Percentiles rank a stretch among this genome's conserved stretches.
Evolutionary conservation across 305 asterid genomes (phyloP).

Genomic region (Fraxinus xanthoxyloides): DNA sequence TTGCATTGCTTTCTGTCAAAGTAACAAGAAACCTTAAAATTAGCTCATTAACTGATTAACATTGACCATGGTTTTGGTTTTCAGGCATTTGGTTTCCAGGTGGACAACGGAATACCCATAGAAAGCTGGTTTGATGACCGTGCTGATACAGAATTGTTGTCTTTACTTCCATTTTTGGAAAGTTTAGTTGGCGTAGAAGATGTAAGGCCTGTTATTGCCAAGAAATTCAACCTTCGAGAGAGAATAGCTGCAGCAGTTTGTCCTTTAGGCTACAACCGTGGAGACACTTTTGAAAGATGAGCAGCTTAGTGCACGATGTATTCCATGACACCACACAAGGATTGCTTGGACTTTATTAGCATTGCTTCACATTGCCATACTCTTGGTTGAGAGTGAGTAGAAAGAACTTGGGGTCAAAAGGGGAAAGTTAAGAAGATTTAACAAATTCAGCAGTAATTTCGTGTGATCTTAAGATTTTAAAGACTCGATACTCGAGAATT

Average conservation of each 20-base stretch:
- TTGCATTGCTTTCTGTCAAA: not conserved
- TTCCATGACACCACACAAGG: not conserved
- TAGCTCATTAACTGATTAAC: not conserved
- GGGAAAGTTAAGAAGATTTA: not conserved
- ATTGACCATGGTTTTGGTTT: slow-evolving; percentile 6
- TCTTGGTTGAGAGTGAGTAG: not conserved
- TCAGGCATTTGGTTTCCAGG: slow-evolving; percentile 98
- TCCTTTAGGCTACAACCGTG: slow-evolving; percentile 47
- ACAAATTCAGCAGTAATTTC: not conserved
- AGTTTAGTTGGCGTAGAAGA: slow-evolving; percentile 77
- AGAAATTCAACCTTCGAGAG: slow-evolving; percentile 66
- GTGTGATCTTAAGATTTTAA: not conserved
- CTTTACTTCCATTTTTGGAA: slow-evolving; percentile 79
- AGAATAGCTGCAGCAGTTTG: slow-evolving; percentile 73
- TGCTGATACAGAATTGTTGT: slow-evolving; percentile 56
- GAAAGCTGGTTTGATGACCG: slow-evolving; percentile 97
- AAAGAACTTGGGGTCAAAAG: not conserved
- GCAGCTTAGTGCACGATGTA: not conserved
- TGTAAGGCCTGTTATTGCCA: slow-evolving; percentile 74
- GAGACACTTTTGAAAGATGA: slow-evolving; percentile 47
- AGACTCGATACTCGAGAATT: not conserved
- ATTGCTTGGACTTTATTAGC: not conserved
- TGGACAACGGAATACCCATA: slow-evolving; percentile 95
- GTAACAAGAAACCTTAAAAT: not conserved
- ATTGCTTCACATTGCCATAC: not conserved